Evolutionary conservation across 176 grass and related monocot genomes (phyloP).

Genomic region (Poa annua): DNA sequence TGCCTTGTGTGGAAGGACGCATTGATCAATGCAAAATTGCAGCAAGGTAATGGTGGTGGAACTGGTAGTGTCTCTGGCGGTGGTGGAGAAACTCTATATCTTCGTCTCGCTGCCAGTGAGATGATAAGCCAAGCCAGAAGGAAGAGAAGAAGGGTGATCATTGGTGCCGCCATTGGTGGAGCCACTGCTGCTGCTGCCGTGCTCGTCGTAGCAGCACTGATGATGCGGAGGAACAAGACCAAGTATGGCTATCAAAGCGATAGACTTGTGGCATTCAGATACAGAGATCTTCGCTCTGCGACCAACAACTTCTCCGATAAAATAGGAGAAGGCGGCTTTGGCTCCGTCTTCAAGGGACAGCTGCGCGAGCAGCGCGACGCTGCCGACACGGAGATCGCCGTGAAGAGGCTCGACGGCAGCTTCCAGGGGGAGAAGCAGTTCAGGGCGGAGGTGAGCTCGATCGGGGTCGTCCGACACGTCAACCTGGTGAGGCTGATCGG

Average conservation of each 20-base stretch:
- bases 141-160: not conserved
- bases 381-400: constrained; percentile 19
- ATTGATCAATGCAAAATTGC: constrained; percentile 33
- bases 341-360: constrained; percentile 50
- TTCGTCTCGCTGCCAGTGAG: constrained; percentile 50
- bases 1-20: constrained; percentile 41
- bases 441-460: constrained; percentile 53
- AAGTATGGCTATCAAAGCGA: not conserved
- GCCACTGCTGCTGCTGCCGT: not conserved
- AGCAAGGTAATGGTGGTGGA: not conserved
- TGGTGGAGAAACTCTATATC: constrained; percentile 22
- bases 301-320: constrained; percentile 52
- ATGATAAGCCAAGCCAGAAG: not conserved
- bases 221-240: constrained; percentile 4
- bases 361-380: not conserved
- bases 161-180: not conserved
- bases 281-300: constrained; percentile 33
- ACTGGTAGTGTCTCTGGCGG: not conserved
- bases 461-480: constrained; percentile 52
- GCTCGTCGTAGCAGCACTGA: not conserved
- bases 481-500: constrained; percentile 52
- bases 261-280: constrained; percentile 31
- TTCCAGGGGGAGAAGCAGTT: constrained; percentile 62
- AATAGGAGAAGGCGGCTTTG: constrained; percentile 44
- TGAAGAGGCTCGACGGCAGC: constrained; percentile 49